A percentile compares a stretch with the other conserved stretches of the same genome.
These are phyloP conservation scores for Salicornia ramosissima DNA, from an alignment of 148 eudicot genomes.

Conservation along the genomic window DNA sequence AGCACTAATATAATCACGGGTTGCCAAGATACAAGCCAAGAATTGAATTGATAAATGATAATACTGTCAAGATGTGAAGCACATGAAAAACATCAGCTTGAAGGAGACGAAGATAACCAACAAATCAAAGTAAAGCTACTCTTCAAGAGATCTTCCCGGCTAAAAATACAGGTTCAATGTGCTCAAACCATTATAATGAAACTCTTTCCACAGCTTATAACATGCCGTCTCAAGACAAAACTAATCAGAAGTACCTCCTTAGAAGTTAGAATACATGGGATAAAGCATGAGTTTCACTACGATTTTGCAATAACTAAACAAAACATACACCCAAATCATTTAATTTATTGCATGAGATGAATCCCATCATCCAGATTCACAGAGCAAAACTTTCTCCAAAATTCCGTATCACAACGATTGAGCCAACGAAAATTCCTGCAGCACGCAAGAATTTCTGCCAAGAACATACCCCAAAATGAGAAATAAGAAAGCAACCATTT, in stretches of 20 bases:
- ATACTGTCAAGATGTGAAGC: neutral
- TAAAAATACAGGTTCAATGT: neutral
- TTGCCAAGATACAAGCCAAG: no score
- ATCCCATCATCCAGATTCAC: constrained; percentile 21
- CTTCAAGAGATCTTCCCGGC: no score
- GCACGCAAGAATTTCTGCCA: constrained; percentile 48
- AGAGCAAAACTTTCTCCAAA: constrained; percentile 36
- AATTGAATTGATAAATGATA: no score
- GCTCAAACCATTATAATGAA: neutral
- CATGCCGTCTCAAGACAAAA: neutral
- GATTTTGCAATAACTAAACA: neutral
- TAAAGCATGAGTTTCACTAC: neutral
- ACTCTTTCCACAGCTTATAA: neutral
- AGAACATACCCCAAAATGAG: neutral
- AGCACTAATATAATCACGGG: no score
- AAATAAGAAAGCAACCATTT: neutral
- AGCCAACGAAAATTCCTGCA: constrained; percentile 43
- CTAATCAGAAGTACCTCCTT: neutral
- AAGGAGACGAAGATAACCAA: neutral
- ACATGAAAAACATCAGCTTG: neutral
- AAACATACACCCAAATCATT: neutral
- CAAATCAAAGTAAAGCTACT: neutral
- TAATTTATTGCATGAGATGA: neutral
- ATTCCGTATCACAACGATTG: constrained; percentile 36
- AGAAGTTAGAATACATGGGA: neutral